A percentile compares a stretch with the other conserved stretches of the same genome.
phyloP scores from a whole-genome alignment of 306 rosid genomes.

The Vigna unguiculata region DNA sequence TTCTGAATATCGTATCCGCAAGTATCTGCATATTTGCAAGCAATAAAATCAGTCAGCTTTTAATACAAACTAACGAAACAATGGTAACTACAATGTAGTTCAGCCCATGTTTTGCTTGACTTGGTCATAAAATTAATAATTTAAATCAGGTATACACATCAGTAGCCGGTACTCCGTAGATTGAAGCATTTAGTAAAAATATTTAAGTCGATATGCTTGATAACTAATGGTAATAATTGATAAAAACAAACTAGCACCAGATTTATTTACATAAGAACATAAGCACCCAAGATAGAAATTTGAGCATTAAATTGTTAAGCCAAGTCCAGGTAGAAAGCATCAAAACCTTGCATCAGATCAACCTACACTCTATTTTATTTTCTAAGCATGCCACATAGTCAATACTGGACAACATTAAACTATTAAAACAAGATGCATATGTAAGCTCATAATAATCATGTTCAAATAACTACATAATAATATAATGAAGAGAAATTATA shows the following conservation, averaged over 20 bases:
- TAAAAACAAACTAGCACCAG: constrained; percentile 20
- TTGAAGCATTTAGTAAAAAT: constrained; percentile 5
- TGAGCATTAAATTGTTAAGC: no score
- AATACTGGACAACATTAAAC: constrained; percentile 1
- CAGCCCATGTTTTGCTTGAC: constrained; percentile 9
- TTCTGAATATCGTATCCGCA: constrained; percentile 83
- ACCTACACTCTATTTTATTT: no score
- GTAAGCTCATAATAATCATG: constrained; percentile 7
- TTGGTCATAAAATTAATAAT: not conserved
- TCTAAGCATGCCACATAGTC: no score
- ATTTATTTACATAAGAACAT: constrained; percentile 18
- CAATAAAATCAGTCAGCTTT: constrained; percentile 44
- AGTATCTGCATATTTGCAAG: constrained; percentile 66
- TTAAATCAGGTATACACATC: not conserved
- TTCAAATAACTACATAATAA: not conserved
- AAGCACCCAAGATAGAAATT: constrained; percentile 18
- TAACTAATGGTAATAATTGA: constrained; percentile 10
- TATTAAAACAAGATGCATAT: constrained; percentile 4
- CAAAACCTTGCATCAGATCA: no score
- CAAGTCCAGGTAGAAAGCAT: no score
- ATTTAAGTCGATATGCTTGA: not conserved
- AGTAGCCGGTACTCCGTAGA: not conserved
- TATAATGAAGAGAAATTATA: not conserved
- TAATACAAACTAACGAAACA: constrained; percentile 39
- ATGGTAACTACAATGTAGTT: constrained; percentile 23